These are phyloP conservation scores for Clarkia xantiana DNA, from an alignment of 345 rosid genomes.

Conservation along the genomic window DNA sequence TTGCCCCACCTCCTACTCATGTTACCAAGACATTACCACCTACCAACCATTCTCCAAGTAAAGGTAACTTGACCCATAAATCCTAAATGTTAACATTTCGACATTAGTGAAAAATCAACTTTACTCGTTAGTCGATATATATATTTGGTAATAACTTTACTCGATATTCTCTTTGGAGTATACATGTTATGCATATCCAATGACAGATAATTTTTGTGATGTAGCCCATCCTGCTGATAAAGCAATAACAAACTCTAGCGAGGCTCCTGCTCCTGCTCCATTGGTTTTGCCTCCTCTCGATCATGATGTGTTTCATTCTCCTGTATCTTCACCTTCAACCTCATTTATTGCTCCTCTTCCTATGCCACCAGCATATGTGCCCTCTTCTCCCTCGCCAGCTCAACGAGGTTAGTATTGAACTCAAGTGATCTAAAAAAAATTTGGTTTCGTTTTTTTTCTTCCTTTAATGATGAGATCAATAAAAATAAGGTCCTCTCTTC, in stretches of 20 bases:
- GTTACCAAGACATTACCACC: constrained; percentile 12
- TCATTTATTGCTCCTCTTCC: constrained; percentile 27
- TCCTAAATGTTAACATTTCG: too few relatives aligned
- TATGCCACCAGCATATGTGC: constrained; percentile 25
- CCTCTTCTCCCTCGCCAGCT: constrained; percentile 30
- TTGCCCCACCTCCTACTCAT: constrained; percentile 35
- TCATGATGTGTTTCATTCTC: constrained; percentile 11
- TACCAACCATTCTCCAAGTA: constrained; percentile 8
- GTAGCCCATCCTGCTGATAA: constrained; percentile 23
- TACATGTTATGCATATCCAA: not conserved
- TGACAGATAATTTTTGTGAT: constrained; percentile 21
- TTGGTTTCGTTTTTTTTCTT: not conserved
- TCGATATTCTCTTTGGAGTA: too few relatives aligned
- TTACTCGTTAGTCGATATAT: too few relatives aligned
- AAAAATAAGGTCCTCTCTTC: constrained; percentile 1
- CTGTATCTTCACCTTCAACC: constrained; percentile 31
- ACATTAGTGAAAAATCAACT: too few relatives aligned
- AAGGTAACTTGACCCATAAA: constrained; percentile 1
- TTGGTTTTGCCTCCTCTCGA: constrained; percentile 15
- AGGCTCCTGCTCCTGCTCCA: constrained; percentile 25
- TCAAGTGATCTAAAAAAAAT: not conserved
- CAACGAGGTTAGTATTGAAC: constrained; percentile 27
- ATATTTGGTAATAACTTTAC: too few relatives aligned
- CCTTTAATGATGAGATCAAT: not conserved
- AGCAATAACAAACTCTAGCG: constrained; percentile 9